Conservation (phyloP, 768 basidiomycete genomes). For the Boletellus ananas region DNA sequence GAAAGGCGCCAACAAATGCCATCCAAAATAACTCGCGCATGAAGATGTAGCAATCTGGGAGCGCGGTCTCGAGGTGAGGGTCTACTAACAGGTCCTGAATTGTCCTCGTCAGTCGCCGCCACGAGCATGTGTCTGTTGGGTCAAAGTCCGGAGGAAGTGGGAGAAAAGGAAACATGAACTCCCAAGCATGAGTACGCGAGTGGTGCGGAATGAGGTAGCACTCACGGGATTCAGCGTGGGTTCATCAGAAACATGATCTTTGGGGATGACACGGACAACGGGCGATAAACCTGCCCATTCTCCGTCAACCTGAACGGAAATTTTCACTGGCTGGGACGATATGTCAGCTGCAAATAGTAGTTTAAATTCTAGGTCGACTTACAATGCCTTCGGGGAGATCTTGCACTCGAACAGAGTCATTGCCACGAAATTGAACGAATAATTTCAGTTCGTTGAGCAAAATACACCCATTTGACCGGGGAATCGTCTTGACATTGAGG, state of each 20-base stretch:
- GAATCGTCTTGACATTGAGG: no score
- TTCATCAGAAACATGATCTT: not conserved
- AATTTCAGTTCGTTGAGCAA: not conserved
- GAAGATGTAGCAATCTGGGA: not conserved
- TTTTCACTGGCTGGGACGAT: not conserved
- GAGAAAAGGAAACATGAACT: not conserved
- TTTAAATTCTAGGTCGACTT: not conserved
- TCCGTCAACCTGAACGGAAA: not conserved
- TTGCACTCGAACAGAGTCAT: not conserved
- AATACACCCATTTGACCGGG: not conserved
- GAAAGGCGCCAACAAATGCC: conserved; percentile 4
- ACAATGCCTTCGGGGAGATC: not conserved
- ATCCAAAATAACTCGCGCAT: conserved; percentile 8
- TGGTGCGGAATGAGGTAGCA: not conserved
- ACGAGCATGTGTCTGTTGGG: not conserved
- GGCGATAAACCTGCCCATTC: not conserved
- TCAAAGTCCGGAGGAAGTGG: not conserved
- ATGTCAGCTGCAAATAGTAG: not conserved
- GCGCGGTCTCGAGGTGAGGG: not conserved
- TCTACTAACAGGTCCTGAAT: not conserved
- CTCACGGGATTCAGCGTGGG: not conserved
- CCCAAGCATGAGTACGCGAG: not conserved
- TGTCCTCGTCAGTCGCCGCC: not conserved
- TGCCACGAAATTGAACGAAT: not conserved
- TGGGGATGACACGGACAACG: not conserved